Base-by-base conservation (phyloP, 257 asterid genomes). In the Rubia yunnanensis region DNA sequence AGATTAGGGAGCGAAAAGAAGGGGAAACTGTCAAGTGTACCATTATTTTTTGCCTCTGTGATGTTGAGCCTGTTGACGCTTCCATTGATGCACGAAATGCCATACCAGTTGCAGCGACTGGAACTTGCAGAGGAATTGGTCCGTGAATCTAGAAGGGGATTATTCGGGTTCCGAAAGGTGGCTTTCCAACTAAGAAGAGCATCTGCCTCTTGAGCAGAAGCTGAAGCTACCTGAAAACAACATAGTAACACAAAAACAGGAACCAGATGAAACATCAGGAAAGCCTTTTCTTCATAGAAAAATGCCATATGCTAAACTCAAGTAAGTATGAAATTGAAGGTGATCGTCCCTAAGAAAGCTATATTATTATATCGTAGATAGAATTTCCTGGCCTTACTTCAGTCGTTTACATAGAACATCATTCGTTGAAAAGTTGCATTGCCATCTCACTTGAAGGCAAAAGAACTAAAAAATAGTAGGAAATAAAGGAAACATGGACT, bases 151-250 rank as follows among this genome's bases (percentile, higher is more conserved):
- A 74, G 39, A 10, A 50, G 14, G 31, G 72, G 65, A 53, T 64
- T 69, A 27, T 65, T 65, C 3, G 46, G 55, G 56, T 73, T 73
- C 18, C 17, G 36, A 44, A 65, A 34, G 31, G 41, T 64, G 23
- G 41, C 22, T 65, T 70, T 74, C 79, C 75, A 69, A 1, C 59
- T 4, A 0, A 74, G 30, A 60, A 74, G 72, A 13, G 75, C 68
- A 18, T 17, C 73, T 14, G 72, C 72, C 30, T 70, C 79, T 60
- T 62, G n/a, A 36, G 53, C 54, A 4, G 66, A 62, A 62, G 67
- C 55, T 38, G 67, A 63, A 24, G 24, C 67, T 22, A 24, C 55
- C 5, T 39, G 36, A 27, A 67, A 24, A 24, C 32, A 49, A 14
- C 53, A 36, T 7, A 53, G 8, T 53, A 32, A 53, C 30, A 53